Evolutionary conservation across 441 rosid species (phyloP).

Genomic region (Jatropha podagrica): DNA sequence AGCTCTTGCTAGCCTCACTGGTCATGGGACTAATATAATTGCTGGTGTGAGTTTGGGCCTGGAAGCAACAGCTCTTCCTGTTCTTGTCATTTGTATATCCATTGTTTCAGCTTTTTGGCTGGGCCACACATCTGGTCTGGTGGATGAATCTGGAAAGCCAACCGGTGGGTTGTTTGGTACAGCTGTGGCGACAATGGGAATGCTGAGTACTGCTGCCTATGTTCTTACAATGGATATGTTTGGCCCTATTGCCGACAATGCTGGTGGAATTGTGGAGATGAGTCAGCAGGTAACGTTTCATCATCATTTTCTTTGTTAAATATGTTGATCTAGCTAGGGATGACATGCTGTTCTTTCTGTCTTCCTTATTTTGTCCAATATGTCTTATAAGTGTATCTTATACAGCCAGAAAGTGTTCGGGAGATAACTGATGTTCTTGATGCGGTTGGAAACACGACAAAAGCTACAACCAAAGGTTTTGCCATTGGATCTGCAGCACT

Average conservation of each 20-base stretch:
- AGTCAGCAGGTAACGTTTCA: constrained; percentile 81
- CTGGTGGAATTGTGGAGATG: constrained; percentile 99
- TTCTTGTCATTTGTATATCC: constrained; percentile 81
- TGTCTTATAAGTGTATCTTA: constrained; percentile 19
- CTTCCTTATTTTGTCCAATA: neutral
- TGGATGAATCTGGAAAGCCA: constrained; percentile 81
- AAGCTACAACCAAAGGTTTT: constrained; percentile 98
- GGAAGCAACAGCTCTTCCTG: constrained; percentile 98
- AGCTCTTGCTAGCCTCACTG: constrained; percentile 96
- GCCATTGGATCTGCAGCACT: constrained; percentile 99
- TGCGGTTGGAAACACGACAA: constrained; percentile 98
- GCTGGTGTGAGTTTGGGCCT: constrained; percentile 99
- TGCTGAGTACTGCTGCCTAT: constrained; percentile 99
- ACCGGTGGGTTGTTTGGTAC: constrained; percentile 98
- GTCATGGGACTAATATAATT: constrained; percentile 98
- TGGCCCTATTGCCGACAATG: constrained; percentile 99
- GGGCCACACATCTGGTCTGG: constrained; percentile 88
- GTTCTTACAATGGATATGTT: constrained; percentile 99
- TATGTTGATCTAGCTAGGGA: neutral
- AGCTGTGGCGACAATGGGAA: constrained; percentile 99
- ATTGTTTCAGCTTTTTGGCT: constrained; percentile 90
- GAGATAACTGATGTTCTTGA: constrained; percentile 96
- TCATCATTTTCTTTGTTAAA: constrained; percentile 18
- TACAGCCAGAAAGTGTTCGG: constrained; percentile 97
- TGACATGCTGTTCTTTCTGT: constrained; percentile 2